phyloP scores from a whole-genome alignment of 106 monocot species.

The Posidonia australis region DNA sequence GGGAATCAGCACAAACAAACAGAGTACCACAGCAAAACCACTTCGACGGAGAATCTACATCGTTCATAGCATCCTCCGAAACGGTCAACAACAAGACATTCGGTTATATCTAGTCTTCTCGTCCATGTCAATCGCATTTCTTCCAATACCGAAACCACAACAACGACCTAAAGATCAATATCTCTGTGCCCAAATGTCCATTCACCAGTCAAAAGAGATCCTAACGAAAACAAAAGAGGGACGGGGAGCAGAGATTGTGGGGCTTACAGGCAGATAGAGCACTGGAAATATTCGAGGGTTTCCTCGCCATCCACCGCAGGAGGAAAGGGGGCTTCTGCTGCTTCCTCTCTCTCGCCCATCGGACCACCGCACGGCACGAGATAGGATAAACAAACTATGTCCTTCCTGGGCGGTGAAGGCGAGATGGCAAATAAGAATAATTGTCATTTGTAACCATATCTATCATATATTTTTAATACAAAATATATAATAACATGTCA shows the following conservation, averaged over 20 bases:
- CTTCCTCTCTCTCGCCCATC: neutral
- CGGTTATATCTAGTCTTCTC: too few relatives aligned
- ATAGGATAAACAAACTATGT: neutral
- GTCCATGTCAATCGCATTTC: too few relatives aligned
- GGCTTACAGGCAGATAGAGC: constrained; percentile 16
- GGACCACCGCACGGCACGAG: neutral
- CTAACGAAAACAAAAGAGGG: neutral
- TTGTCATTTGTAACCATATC: too few relatives aligned
- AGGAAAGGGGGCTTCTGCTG: neutral
- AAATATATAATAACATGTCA: too few relatives aligned
- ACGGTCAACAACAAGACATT: too few relatives aligned
- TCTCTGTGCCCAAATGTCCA: neutral
- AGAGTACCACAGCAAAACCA: too few relatives aligned
- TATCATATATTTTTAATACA: too few relatives aligned
- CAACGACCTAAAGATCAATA: neutral
- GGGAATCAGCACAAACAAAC: too few relatives aligned
- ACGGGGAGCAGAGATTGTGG: neutral
- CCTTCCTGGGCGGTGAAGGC: too few relatives aligned
- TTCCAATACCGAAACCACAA: too few relatives aligned
- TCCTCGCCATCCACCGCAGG: neutral
- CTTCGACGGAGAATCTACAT: too few relatives aligned
- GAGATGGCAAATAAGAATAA: too few relatives aligned
- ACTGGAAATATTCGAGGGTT: constrained; percentile 5
- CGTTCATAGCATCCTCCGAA: neutral
- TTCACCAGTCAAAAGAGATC: neutral